Evolutionary conservation across 2,329 filamentous ascomycete species (phyloP), one percentile per base, ranked within the genome.

Genomic region (Exophiala dermatitidis): DNA sequence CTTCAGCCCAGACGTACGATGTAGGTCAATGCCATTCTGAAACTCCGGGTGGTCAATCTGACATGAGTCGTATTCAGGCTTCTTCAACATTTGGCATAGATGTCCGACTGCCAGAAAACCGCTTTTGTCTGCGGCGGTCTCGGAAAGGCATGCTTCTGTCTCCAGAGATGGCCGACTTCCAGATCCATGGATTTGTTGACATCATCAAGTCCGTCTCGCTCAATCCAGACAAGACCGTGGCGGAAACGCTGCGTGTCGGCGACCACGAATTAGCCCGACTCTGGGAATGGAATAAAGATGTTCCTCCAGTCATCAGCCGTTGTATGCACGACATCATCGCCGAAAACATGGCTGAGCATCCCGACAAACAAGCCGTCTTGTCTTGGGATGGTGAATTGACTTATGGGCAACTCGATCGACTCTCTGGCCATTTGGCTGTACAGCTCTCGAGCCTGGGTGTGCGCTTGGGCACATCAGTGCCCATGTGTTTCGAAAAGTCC

Each of bases 401-500:
- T 0, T 73, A 66, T 48, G 53, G 43, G 5, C 65, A 72, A 50
- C 59, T 74, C 6, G 67, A 73, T 10, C 38, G 38, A 26, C 50
- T 50, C 34, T 69, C 65, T 43, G 72, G 54, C 47, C 66, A 59
- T 44, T 64, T 69, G 26, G 68, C 70, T 3, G 65, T 67, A 33
- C 65, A 71, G 33, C 62, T 76, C 3, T 63, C 63, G 1, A 56
- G 60, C 1, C 59, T 71, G 9, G 72, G 72, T 9, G 64, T 77
- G 30, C 66, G 68, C 6, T 64, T 72, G 0, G 67, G 71, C 31
- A 63, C 64, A 2, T 68, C 70, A 47, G 67, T 73, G 30, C 69
- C 69, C 2, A 41, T 73, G 3, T 72, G 66, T 45, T 73, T 73
- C 40, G 71, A 73, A 42, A 73, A 73, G 52, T 73, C 71, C 0